Percentiles rank a stretch among this genome's conserved stretches.
phyloP scores from a whole-genome alignment of 768 basidiomycete genomes.

The Clitopilus hobsonii region DNA sequence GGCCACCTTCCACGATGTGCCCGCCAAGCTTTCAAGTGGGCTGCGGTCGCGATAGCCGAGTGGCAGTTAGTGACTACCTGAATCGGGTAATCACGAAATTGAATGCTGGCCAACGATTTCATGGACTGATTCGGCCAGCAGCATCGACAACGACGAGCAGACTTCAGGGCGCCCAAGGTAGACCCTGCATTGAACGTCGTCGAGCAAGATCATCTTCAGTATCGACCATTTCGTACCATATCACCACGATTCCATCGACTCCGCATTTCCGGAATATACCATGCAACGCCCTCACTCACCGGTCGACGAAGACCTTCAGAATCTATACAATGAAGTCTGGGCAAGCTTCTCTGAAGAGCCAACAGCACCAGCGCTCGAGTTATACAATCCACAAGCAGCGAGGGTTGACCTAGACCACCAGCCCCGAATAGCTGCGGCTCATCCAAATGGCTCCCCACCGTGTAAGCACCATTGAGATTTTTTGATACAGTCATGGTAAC shows the following conservation, averaged over 20 bases:
- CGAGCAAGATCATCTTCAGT: neutral
- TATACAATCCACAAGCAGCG: constrained; percentile 30
- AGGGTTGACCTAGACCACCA: constrained; percentile 16
- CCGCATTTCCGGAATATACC: constrained; percentile 47
- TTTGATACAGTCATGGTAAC: neutral
- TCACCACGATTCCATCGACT: constrained; percentile 30
- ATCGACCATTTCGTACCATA: neutral
- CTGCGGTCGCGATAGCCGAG: constrained; percentile 1
- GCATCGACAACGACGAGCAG: neutral
- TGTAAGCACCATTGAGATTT: constrained; percentile 13
- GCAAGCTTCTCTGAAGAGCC: constrained; percentile 54
- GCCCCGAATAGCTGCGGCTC: constrained; percentile 6
- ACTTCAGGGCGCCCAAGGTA: neutral
- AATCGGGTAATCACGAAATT: constrained; percentile 1
- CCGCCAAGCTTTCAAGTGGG: neutral
- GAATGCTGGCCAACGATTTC: neutral
- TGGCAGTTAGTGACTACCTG: neutral
- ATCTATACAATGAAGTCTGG: constrained; percentile 74
- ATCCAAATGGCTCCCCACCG: constrained; percentile 13
- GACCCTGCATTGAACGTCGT: neutral
- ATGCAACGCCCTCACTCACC: constrained; percentile 35
- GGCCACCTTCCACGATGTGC: neutral
- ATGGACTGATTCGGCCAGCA: constrained; percentile 1
- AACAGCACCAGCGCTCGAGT: constrained; percentile 24
- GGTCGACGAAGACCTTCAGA: constrained; percentile 67